Evolutionary conservation across 768 basidiomycete species (phyloP).

Genomic region (Suillus weaverae): DNA sequence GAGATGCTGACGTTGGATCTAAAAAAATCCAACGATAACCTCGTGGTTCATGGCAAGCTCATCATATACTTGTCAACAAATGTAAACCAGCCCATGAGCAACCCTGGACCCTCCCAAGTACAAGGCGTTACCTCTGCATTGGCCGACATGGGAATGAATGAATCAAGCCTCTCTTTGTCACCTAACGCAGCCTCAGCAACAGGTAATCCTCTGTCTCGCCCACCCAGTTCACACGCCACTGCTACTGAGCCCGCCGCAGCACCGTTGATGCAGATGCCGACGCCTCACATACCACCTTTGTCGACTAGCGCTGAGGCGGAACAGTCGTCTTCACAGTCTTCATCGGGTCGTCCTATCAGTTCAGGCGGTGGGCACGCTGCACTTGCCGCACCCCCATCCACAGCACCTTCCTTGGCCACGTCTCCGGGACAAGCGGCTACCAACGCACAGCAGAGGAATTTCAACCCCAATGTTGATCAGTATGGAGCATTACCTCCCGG

Average conservation of each 20-base stretch:
- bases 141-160: conserved; percentile 59
- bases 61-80: conserved; percentile 97
- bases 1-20: conserved; percentile 97
- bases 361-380: conserved; percentile 28
- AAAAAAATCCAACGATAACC: conserved; percentile 98
- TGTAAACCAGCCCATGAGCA: conserved; percentile 77
- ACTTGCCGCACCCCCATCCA: conserved; percentile 19
- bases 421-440: conserved; percentile 42
- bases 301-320: conserved; percentile 29
- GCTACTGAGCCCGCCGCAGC: conserved; percentile 42
- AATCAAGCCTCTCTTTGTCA: conserved; percentile 60
- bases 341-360: conserved; percentile 38
- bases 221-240: conserved; percentile 67
- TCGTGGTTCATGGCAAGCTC: conserved; percentile 96
- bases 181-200: conserved; percentile 37
- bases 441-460: conserved; percentile 68
- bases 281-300: conserved; percentile 30
- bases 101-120: conserved; percentile 77
- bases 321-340: conserved; percentile 24
- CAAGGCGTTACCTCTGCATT: conserved; percentile 59
- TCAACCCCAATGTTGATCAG: conserved; percentile 95
- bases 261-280: conserved; percentile 43
- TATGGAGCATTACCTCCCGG: conserved; percentile 86
- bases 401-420: conserved; percentile 26
- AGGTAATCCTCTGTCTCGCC: conserved; percentile 54